Conservation (phyloP, 2,329 filamentous ascomycete genomes). For the Fusarium anthophilum region DNA sequence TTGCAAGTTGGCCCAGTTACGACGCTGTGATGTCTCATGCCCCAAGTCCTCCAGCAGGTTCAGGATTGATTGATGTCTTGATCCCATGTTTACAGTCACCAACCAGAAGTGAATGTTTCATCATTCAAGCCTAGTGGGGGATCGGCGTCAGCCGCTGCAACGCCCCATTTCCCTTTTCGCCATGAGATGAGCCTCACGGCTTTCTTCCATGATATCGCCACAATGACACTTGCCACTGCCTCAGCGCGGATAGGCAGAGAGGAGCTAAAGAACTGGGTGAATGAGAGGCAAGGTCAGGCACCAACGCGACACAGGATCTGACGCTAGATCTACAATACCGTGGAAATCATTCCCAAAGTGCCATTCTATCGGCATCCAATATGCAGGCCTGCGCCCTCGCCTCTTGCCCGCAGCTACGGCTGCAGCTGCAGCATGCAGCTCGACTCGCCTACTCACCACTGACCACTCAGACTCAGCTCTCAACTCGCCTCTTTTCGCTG, state of each 20-base stretch:
- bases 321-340: constrained; percentile 16
- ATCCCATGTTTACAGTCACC: neutral
- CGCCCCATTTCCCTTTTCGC: constrained; percentile 11
- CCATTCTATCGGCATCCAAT: constrained; percentile 24
- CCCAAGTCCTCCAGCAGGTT: constrained; percentile 8
- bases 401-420: constrained; percentile 23
- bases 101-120: constrained; percentile 9
- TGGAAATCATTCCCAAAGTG: constrained; percentile 23
- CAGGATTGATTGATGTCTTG: constrained; percentile 14
- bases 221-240: constrained; percentile 4
- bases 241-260: neutral
- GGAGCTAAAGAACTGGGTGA: neutral
- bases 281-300: constrained; percentile 16
- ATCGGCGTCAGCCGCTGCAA: constrained; percentile 31
- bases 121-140: constrained; percentile 19
- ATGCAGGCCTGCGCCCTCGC: constrained; percentile 37
- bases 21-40: constrained; percentile 12
- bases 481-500: constrained; percentile 22
- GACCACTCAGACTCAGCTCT: neutral
- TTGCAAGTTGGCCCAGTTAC: constrained; percentile 25
- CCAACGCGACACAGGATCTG: constrained; percentile 15
- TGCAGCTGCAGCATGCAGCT: constrained; percentile 30
- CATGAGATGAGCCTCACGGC: constrained; percentile 35
- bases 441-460: neutral
- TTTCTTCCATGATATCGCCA: constrained; percentile 34